phyloP scores from a whole-genome alignment of 768 basidiomycete genomes.

The Amanita muscaria region DNA sequence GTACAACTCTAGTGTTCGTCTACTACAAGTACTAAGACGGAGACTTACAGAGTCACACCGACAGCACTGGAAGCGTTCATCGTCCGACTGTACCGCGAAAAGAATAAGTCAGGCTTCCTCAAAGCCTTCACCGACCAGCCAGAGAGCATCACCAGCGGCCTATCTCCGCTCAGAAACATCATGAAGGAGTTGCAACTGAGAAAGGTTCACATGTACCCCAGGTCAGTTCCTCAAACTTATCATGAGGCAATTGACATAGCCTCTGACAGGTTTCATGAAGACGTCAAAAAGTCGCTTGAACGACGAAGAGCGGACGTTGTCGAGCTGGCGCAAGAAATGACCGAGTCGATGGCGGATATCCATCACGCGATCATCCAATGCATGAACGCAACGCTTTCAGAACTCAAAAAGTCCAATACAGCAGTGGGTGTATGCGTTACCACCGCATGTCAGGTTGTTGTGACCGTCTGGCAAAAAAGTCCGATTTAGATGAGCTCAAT shows the following conservation, averaged over 20 bases:
- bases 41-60: conserved; percentile 60
- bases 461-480: conserved; percentile 33
- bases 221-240: conserved; percentile 41
- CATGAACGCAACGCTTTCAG: conserved; percentile 83
- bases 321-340: conserved; percentile 81
- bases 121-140: conserved; percentile 98
- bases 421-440: conserved; percentile 28
- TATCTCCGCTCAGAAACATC: conserved; percentile 86
- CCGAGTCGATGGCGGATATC: conserved; percentile 83
- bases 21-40: not conserved
- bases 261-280: conserved; percentile 72
- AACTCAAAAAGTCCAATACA: conserved; percentile 83
- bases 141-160: conserved; percentile 85
- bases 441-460: not conserved
- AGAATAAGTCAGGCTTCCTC: conserved; percentile 84
- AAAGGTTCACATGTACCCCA: conserved; percentile 85
- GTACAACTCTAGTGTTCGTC: conserved; percentile 30
- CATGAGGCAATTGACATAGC: not conserved
- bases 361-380: conserved; percentile 90
- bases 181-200: conserved; percentile 89
- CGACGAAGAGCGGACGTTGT: conserved; percentile 84
- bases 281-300: conserved; percentile 75
- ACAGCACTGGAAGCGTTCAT: conserved; percentile 89
- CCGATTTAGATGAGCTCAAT: conserved; percentile 89
- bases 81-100: conserved; percentile 81